Conservation (phyloP, 306 rosid species). For the Castanea mollissima region DNA sequence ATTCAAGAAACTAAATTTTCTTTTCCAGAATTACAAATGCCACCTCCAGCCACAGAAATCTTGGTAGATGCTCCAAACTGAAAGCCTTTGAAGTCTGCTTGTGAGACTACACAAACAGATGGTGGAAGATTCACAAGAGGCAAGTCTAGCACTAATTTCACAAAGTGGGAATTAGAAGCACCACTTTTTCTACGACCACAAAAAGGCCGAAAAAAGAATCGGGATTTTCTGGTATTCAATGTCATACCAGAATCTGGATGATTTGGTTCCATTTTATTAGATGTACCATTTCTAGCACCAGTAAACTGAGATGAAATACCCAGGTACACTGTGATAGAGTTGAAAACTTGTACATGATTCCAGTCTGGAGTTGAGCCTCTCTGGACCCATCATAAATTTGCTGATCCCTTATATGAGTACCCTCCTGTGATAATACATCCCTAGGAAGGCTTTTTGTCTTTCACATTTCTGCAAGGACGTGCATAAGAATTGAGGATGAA, state of each 20-base stretch:
- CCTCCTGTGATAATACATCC: constrained; percentile 33
- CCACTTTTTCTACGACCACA: constrained; percentile 39
- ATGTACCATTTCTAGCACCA: constrained; percentile 35
- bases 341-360: constrained; percentile 34
- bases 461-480: constrained; percentile 28
- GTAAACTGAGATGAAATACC: constrained; percentile 38
- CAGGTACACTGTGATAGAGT: constrained; percentile 39
- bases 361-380: constrained; percentile 40
- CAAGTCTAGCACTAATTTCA: constrained; percentile 84
- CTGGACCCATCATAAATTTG: constrained; percentile 32
- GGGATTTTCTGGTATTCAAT: constrained; percentile 35
- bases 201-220: constrained; percentile 49
- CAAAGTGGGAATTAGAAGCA: constrained; percentile 47
- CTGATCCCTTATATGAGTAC: constrained; percentile 29
- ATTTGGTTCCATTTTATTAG: constrained; percentile 32
- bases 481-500: constrained; percentile 37
- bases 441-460: constrained; percentile 44
- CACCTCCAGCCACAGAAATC: constrained; percentile 43
- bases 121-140: constrained; percentile 97
- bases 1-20: constrained; percentile 37
- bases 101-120: constrained; percentile 82
- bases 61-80: constrained; percentile 43
- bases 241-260: constrained; percentile 35
- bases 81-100: constrained; percentile 64
- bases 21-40: constrained; percentile 34